Conservation (phyloP, 352 stramenopile genomes). For the Aphanomyces stellatus region DNA sequence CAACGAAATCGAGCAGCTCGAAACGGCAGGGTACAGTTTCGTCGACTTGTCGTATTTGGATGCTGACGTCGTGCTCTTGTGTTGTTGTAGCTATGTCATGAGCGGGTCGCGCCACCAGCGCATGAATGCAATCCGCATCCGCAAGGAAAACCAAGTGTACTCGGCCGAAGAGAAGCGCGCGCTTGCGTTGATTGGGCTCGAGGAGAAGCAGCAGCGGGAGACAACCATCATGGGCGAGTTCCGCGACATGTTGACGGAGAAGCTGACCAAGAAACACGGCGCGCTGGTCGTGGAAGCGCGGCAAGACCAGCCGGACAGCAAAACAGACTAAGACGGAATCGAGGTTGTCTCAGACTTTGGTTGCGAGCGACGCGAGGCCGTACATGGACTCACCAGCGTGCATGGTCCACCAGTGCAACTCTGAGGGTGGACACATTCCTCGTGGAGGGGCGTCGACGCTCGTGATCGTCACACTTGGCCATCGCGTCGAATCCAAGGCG, state of each 20-base stretch:
- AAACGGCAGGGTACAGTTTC: slow-evolving; percentile 81
- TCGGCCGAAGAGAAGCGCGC: slow-evolving; percentile 97
- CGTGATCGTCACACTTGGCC: too few species aligned
- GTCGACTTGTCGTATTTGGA: too few species aligned
- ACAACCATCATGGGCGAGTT: slow-evolving; percentile 97
- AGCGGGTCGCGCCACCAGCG: slow-evolving; percentile 94
- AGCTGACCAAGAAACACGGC: slow-evolving; percentile 83
- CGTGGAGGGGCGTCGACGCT: too few species aligned
- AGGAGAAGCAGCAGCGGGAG: slow-evolving; percentile 98
- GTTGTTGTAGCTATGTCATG: slow-evolving; percentile 86
- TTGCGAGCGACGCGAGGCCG: too few species aligned
- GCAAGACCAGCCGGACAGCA: slow-evolving; percentile 4
- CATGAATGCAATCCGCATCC: slow-evolving; percentile 98
- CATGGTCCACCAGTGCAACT: too few species aligned
- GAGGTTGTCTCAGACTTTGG: too few species aligned
- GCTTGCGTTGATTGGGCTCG: slow-evolving; percentile 96
- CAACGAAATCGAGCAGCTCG: slow-evolving; percentile 95
- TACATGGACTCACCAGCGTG: too few species aligned
- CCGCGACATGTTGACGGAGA: slow-evolving; percentile 86
- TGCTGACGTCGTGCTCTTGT: too few species aligned
- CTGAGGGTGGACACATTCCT: too few species aligned
- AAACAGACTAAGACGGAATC: too few species aligned
- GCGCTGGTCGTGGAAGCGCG: slow-evolving; percentile 69
- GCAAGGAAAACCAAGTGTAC: slow-evolving; percentile 99
- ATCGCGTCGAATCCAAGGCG: too few species aligned